These are phyloP conservation scores for Rhodotorula glutinis DNA, from an alignment of 1,284 basidiomycete genomes.

Conservation along the genomic window DNA sequence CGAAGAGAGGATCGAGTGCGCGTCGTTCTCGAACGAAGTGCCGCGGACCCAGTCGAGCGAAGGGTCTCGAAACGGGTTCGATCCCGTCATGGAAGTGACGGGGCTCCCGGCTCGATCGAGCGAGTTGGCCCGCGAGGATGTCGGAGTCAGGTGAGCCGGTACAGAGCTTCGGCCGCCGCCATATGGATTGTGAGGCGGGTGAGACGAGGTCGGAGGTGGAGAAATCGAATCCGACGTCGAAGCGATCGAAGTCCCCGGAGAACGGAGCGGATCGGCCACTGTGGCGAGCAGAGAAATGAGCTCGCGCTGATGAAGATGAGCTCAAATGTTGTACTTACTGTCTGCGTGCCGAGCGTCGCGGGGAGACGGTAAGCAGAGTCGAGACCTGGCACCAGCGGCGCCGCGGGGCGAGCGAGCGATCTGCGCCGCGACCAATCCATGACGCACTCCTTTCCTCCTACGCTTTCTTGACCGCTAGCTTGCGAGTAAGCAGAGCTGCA, in stretches of 20 bases:
- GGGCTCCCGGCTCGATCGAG: constrained; percentile 2
- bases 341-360: background rate
- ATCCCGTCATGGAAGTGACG: background rate
- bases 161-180: too few relatives aligned
- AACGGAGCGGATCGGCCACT: constrained; percentile 9
- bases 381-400: too few relatives aligned
- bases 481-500: too few relatives aligned
- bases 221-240: too few relatives aligned
- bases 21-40: background rate
- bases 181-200: background rate
- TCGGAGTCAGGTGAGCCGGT: background rate
- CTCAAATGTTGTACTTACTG: too few relatives aligned
- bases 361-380: too few relatives aligned
- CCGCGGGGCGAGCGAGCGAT: too few relatives aligned
- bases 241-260: background rate
- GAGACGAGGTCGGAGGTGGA: background rate
- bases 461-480: too few relatives aligned
- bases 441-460: too few relatives aligned
- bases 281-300: background rate
- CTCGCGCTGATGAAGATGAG: too few relatives aligned
- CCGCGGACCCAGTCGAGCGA: constrained; percentile 15
- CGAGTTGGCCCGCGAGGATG: constrained; percentile 10
- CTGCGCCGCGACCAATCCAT: too few relatives aligned
- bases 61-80: constrained; percentile 16
- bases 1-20: background rate